These are phyloP conservation scores for Amphichorda felina DNA, from an alignment of 2,329 filamentous ascomycete species.

Conservation along the genomic window DNA sequence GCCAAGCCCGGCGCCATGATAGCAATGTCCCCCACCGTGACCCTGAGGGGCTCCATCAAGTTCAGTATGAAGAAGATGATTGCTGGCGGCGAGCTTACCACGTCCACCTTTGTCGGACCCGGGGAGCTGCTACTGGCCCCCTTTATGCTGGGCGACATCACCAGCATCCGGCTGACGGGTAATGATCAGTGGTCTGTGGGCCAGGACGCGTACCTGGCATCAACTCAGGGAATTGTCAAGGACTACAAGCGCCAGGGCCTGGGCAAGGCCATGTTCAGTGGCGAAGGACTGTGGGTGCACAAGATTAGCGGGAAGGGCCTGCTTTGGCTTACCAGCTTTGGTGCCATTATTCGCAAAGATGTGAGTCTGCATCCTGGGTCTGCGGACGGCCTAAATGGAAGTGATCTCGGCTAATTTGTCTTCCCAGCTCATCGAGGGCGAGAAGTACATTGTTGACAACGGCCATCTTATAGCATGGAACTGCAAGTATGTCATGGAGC, in stretches of 20 bases:
- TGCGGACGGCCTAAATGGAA: too few relatives aligned
- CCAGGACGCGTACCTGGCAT: constrained; percentile 75
- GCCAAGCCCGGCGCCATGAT: constrained; percentile 86
- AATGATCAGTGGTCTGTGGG: constrained; percentile 73
- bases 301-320: constrained; percentile 72
- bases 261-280: constrained; percentile 85
- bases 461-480: constrained; percentile 89
- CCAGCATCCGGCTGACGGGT: constrained; percentile 62
- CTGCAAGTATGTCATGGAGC: constrained; percentile 83
- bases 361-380: too few relatives aligned
- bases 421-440: constrained; percentile 47
- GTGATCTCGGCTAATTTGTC: not conserved
- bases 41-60: constrained; percentile 69
- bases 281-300: constrained; percentile 85
- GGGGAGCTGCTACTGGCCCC: constrained; percentile 84
- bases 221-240: constrained; percentile 76
- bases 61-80: constrained; percentile 91
- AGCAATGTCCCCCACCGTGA: constrained; percentile 83
- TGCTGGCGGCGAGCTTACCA: constrained; percentile 64
- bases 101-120: constrained; percentile 75
- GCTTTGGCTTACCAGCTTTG: constrained; percentile 85
- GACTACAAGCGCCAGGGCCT: constrained; percentile 80
- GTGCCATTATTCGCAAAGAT: constrained; percentile 90
- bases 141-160: constrained; percentile 70
- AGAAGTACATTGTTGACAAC: constrained; percentile 65